Conservation (phyloP, 225 moss, liverwort and hornwort genomes). For the Physcomitrium patens region DNA sequence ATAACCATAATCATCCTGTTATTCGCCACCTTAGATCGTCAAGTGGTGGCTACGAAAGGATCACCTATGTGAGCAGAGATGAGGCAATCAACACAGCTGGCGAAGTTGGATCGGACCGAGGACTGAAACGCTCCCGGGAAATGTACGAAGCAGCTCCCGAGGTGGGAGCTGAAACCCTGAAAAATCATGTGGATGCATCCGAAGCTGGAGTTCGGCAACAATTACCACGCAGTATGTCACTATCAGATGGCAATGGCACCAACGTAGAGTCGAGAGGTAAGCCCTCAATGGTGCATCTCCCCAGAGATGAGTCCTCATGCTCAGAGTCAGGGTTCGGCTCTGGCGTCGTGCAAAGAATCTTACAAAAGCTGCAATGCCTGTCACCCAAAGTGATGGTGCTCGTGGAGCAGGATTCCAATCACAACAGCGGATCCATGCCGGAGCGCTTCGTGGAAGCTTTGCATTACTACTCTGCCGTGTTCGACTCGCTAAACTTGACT, state of each 20-base stretch:
- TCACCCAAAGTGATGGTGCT: conserved; percentile 84
- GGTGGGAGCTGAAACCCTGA: conserved; percentile 29
- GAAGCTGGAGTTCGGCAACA: conserved; percentile 12
- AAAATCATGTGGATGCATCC: conserved; percentile 25
- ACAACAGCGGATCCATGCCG: conserved; percentile 56
- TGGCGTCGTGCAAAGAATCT: conserved; percentile 56
- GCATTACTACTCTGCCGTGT: conserved; percentile 85
- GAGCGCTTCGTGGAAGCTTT: conserved; percentile 83
- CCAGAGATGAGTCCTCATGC: conserved; percentile 1
- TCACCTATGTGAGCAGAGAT: conserved; percentile 28
- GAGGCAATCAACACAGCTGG: background rate
- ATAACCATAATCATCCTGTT: conserved; percentile 4
- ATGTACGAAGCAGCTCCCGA: conserved; percentile 14
- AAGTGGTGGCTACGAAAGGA: conserved; percentile 44
- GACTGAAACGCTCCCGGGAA: conserved; percentile 40
- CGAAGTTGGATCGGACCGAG: conserved; percentile 25
- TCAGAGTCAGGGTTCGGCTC: conserved; percentile 10
- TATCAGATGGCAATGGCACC: conserved; percentile 41
- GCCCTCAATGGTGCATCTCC: too few species aligned
- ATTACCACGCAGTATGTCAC: conserved; percentile 23
- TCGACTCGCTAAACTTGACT: conserved; percentile 76
- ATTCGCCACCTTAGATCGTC: conserved; percentile 41
- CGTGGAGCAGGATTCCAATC: conserved; percentile 86
- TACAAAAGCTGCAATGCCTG: conserved; percentile 62
- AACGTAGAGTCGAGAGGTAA: conserved; percentile 23